Evolutionary conservation across 164 flowering plant species (phyloP).

Genomic region (Stephania cephalantha): DNA sequence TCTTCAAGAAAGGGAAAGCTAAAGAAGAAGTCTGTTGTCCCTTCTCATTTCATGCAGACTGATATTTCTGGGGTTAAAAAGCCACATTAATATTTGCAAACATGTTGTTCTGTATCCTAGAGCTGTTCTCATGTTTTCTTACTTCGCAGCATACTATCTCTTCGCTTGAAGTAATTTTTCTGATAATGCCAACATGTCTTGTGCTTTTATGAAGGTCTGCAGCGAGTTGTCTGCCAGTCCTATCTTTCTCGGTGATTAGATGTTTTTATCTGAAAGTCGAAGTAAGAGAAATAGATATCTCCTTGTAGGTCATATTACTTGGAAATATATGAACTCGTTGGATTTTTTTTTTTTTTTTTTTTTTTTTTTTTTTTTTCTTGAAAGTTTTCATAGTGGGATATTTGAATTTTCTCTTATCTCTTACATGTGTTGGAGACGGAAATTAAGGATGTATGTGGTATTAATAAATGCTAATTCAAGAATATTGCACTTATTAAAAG

Average conservation of each 20-base stretch:
- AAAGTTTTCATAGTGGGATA: neutral
- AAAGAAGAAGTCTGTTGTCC: conserved; percentile 51
- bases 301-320: no score
- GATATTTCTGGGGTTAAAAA: conserved; percentile 61
- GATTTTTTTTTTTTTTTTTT: no score
- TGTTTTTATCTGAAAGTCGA: neutral
- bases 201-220: neutral
- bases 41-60: conserved; percentile 74
- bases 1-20: conserved; percentile 47
- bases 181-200: neutral
- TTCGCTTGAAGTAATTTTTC: neutral
- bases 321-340: no score
- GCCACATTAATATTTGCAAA: conserved; percentile 59
- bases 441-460: neutral
- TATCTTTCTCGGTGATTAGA: neutral
- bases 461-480: neutral
- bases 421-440: neutral
- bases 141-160: neutral
- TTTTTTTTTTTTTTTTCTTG: neutral
- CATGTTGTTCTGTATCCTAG: conserved; percentile 88
- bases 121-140: neutral
- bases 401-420: neutral
- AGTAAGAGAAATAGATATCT: no score
- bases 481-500: neutral
- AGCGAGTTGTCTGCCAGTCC: neutral